Evolutionary conservation across 768 basidiomycete genomes (phyloP).

Genomic region (Tylopilus felleus): DNA sequence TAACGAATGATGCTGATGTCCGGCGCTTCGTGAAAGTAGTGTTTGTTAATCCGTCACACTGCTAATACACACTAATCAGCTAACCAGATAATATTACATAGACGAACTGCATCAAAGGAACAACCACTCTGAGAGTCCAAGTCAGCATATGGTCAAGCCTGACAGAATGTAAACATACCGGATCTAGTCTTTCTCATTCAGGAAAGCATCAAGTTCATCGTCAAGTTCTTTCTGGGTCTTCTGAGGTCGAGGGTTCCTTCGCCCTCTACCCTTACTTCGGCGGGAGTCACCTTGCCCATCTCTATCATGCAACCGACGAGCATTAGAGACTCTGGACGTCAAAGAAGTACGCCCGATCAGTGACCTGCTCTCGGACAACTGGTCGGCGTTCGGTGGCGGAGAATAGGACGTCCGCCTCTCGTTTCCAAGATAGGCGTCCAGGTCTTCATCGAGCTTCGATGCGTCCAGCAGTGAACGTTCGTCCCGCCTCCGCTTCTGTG

Average conservation of each 20-base stretch:
- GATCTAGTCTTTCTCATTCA: constrained; percentile 47
- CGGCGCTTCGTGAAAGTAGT: constrained; percentile 9
- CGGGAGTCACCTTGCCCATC: constrained; percentile 27
- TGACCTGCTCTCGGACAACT: constrained; percentile 51
- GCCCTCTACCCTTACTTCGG: constrained; percentile 32
- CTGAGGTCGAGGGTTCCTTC: constrained; percentile 41
- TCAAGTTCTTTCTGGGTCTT: constrained; percentile 78
- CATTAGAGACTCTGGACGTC: constrained; percentile 17
- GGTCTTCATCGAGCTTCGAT: constrained; percentile 58
- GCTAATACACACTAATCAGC: constrained; percentile 2
- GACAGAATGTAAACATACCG: constrained; percentile 6
- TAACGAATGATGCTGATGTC: neutral
- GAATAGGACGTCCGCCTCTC: constrained; percentile 34
- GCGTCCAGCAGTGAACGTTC: constrained; percentile 33
- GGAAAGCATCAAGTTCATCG: constrained; percentile 77
- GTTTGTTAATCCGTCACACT: constrained; percentile 4
- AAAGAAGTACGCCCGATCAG: constrained; percentile 54
- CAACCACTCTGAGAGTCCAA: neutral
- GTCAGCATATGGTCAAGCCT: constrained; percentile 4
- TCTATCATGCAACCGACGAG: constrained; percentile 20
- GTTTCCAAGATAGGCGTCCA: constrained; percentile 64
- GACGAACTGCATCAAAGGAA: neutral
- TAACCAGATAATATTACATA: too few relatives aligned
- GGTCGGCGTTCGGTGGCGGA: constrained; percentile 59
- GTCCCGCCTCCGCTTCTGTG: constrained; percentile 37